A percentile compares a stretch with the other conserved stretches of the same genome.
Conservation (phyloP, 495 filamentous ascomycete species). For the Podospora conica region DNA sequence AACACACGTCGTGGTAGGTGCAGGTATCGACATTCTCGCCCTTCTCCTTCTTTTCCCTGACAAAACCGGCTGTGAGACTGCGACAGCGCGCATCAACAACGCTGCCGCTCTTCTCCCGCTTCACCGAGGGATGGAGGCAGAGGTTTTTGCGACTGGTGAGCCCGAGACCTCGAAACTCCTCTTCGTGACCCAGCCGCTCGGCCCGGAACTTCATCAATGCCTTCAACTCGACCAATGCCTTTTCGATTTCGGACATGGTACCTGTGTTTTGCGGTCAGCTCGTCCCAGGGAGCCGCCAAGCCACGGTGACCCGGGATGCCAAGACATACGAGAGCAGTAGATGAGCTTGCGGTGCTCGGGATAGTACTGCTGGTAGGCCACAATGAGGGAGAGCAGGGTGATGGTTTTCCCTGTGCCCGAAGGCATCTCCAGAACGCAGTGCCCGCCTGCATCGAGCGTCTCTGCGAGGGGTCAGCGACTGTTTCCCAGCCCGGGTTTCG, state of each 20-base stretch:
- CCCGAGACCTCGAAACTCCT: constrained; percentile 89
- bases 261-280: constrained; percentile 25
- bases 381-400: constrained; percentile 87
- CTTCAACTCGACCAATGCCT: constrained; percentile 88
- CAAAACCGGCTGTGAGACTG: constrained; percentile 91
- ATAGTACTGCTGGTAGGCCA: constrained; percentile 90
- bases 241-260: constrained; percentile 93
- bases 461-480: constrained; percentile 31
- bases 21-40: constrained; percentile 93
- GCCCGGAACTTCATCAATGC: constrained; percentile 89
- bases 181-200: constrained; percentile 75
- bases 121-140: constrained; percentile 92
- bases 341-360: constrained; percentile 91
- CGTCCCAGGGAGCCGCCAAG: neutral
- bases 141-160: constrained; percentile 96
- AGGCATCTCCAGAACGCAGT: constrained; percentile 99
- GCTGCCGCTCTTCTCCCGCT: constrained; percentile 86
- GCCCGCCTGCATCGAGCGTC: constrained; percentile 88
- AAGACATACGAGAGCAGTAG: constrained; percentile 80
- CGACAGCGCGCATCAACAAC: constrained; percentile 93
- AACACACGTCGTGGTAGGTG: constrained; percentile 81
- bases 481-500: neutral
- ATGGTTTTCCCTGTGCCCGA: constrained; percentile 99
- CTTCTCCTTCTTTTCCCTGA: constrained; percentile 91
- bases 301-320: constrained; percentile 4